phyloP scores from a whole-genome alignment of 2,329 filamentous ascomycete species.

The Trichophaea hybrida region DNA sequence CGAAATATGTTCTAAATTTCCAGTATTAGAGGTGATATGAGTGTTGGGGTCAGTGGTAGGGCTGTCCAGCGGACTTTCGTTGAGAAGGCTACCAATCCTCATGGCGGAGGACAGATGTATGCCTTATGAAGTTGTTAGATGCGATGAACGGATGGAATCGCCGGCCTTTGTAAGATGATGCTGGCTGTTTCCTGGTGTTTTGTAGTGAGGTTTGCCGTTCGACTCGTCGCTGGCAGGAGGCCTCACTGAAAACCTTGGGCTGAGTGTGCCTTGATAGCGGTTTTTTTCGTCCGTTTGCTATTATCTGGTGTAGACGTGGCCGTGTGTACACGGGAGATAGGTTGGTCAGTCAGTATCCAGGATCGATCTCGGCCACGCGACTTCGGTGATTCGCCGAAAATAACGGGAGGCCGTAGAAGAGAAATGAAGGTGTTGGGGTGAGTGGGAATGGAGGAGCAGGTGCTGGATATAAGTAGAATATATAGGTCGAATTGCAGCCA shows the following conservation, averaged over 20 bases:
- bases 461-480: background rate
- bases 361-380: constrained; percentile 2
- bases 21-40: background rate
- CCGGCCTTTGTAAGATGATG: background rate
- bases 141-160: background rate
- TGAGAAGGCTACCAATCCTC: constrained; percentile 6
- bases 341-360: background rate
- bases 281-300: constrained; percentile 2
- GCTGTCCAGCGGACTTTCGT: background rate
- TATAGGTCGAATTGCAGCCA: background rate
- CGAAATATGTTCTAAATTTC: background rate
- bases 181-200: background rate
- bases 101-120: background rate
- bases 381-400: constrained; percentile 4
- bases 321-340: constrained; percentile 2
- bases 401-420: constrained; percentile 1
- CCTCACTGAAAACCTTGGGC: background rate
- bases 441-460: background rate
- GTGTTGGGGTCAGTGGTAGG: background rate
- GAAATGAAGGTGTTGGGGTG: background rate
- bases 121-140: background rate
- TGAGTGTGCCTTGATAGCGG: background rate
- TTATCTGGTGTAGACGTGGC: background rate
- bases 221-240: background rate
- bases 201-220: background rate